Evolutionary conservation across 2,329 filamentous ascomycete genomes (phyloP).

Genomic region (Diaporthe ampelina): DNA sequence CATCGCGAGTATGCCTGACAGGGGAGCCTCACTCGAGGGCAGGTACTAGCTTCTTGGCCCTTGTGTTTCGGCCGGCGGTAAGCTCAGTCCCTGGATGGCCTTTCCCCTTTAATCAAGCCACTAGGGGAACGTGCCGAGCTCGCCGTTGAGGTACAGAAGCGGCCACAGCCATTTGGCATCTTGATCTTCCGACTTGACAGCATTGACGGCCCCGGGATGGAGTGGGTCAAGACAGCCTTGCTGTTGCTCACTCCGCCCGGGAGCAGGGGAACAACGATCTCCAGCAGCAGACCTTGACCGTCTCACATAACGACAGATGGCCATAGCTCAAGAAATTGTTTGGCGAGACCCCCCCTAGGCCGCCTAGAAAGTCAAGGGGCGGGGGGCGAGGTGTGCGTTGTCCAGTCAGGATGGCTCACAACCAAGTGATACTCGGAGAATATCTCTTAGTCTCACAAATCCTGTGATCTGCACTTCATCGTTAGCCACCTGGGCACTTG

Average conservation of each 20-base stretch:
- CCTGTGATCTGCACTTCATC: background rate
- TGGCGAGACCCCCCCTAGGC: background rate
- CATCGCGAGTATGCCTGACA: background rate
- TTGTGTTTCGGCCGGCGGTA: conserved; percentile 2
- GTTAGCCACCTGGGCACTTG: background rate
- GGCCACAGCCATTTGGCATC: background rate
- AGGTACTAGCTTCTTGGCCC: conserved; percentile 11
- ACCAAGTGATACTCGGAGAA: conserved; percentile 21
- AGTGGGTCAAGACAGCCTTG: background rate
- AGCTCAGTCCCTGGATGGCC: background rate
- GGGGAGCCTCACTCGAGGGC: background rate
- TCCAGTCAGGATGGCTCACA: conserved; percentile 5
- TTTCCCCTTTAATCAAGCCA: conserved; percentile 2
- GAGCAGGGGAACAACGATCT: background rate
- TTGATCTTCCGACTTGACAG: conserved; percentile 15
- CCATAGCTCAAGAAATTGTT: background rate
- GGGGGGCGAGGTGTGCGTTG: background rate
- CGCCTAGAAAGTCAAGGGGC: conserved; percentile 24
- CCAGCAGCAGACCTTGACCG: background rate
- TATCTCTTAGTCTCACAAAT: conserved; percentile 16
- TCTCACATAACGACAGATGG: conserved; percentile 4
- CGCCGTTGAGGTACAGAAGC: conserved; percentile 10
- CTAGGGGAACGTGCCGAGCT: conserved; percentile 15
- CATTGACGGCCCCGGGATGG: background rate
- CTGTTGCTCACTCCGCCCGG: background rate